Conservation (phyloP, 768 basidiomycete genomes). For the Boletus rufocinnamomeus region DNA sequence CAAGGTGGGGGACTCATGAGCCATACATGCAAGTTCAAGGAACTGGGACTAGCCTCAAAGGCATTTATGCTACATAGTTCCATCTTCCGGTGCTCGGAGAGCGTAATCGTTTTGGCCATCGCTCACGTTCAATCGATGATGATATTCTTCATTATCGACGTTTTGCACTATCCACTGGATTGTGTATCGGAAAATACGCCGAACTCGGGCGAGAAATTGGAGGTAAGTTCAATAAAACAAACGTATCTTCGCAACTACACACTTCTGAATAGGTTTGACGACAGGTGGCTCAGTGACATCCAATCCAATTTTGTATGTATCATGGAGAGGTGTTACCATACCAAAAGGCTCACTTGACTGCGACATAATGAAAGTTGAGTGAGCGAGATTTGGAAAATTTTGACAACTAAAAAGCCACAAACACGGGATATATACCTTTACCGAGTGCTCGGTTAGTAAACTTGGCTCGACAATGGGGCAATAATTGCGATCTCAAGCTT, state of each 20-base stretch:
- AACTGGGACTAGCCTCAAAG: background rate
- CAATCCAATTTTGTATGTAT: background rate
- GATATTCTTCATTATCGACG: conserved; percentile 1
- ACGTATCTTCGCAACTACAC: background rate
- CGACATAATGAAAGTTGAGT: background rate
- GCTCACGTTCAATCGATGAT: conserved; percentile 3
- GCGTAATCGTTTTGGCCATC: background rate
- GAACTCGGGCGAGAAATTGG: background rate
- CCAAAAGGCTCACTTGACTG: background rate
- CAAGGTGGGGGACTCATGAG: background rate
- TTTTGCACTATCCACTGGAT: conserved; percentile 8
- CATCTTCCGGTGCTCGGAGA: conserved; percentile 3
- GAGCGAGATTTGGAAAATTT: background rate
- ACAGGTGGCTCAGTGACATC: background rate
- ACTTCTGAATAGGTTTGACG: background rate
- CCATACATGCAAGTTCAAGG: conserved; percentile 8
- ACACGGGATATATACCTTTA: no score
- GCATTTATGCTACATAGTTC: conserved; percentile 2
- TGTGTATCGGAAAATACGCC: background rate
- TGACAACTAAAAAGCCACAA: no score
- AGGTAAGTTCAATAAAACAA: background rate
- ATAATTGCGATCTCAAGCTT: background rate
- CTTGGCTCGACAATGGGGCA: background rate
- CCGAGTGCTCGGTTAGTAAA: background rate
- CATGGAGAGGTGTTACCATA: background rate